Base-by-base conservation (phyloP, 768 basidiomycete genomes). In the Suillus paluster region DNA sequence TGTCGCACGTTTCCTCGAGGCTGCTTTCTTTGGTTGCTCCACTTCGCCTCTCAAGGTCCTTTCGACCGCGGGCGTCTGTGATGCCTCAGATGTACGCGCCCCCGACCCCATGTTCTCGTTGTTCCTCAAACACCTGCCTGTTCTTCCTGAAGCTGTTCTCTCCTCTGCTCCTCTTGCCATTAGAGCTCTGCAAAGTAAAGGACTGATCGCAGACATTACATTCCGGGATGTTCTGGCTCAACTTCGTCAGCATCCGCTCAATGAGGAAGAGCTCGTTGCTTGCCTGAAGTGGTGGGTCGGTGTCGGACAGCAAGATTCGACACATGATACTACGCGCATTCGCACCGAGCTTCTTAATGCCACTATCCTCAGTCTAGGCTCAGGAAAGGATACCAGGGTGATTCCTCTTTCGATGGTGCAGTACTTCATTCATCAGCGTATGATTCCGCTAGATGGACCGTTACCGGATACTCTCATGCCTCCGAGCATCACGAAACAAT, bases 201-300 rank as follows among this genome's bases (percentile, higher is more conserved):
- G 84, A 4, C 77, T 95, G 75, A 80, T 98, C 21, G 86, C 86
- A 57, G 79, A 86, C 15, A 90, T 97, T 60, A 84, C 86, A 0
- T 92, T 97, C 68, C 78, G 83, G 30, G 97, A 99, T 72, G 90
- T 99, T 17, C 77, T 98, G 45, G 77, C 81, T 42, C 92, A 97
- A 70, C 80, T 99, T 17, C 83, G 84, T 14, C 74, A 81, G 6
- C 80, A 91, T 17, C 89, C 95, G 5, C 80, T 99, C 27, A 71
- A 73, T 5, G 85, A 92, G 69, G 76, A 79, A 6, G 93, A 98
- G 69, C 88, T 91, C 76, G 71, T 89, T n/a, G 87, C 86, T 3
- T 95, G 92, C 73, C 77, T 98, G 64, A 85, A 86, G 61, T 99
- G 97, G 97, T 95, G 95, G 92, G 79, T 83, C 33, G 63, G 67